phyloP scores from a whole-genome alignment of 2,329 filamentous ascomycete genomes.

The Cladosporium sp. region DNA sequence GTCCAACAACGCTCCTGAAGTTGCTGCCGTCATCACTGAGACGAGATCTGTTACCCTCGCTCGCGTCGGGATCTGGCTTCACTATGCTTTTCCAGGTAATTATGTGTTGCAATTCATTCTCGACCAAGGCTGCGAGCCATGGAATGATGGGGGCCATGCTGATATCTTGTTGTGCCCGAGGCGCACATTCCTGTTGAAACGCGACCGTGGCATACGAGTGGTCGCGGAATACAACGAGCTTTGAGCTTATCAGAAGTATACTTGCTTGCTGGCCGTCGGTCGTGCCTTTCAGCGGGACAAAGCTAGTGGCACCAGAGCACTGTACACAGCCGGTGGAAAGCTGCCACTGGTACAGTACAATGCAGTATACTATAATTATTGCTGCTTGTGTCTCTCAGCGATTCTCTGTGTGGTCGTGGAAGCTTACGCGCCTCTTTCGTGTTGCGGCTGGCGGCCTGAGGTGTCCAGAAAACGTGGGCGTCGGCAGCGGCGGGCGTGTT shows the following conservation, averaged over 20 bases:
- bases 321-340: no score
- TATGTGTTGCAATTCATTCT: constrained; percentile 23
- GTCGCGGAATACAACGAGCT: background rate
- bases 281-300: no score
- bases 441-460: no score
- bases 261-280: background rate
- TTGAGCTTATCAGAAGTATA: background rate
- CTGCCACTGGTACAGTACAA: no score
- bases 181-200: background rate
- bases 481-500: no score
- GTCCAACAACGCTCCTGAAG: constrained; percentile 21
- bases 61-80: constrained; percentile 23
- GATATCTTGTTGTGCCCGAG: background rate
- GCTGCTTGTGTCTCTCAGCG: no score
- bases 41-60: constrained; percentile 3
- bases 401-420: no score
- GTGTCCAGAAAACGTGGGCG: no score
- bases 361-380: no score
- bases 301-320: no score
- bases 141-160: constrained; percentile 20
- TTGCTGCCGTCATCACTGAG: constrained; percentile 31
- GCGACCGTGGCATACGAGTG: no score
- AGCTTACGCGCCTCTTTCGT: no score
- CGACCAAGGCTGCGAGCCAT: constrained; percentile 28
- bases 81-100: constrained; percentile 24